Percentiles rank a stretch among this genome's conserved stretches.
Conservation (phyloP, 106 monocot genomes). For the Dendrobium huoshanense region DNA sequence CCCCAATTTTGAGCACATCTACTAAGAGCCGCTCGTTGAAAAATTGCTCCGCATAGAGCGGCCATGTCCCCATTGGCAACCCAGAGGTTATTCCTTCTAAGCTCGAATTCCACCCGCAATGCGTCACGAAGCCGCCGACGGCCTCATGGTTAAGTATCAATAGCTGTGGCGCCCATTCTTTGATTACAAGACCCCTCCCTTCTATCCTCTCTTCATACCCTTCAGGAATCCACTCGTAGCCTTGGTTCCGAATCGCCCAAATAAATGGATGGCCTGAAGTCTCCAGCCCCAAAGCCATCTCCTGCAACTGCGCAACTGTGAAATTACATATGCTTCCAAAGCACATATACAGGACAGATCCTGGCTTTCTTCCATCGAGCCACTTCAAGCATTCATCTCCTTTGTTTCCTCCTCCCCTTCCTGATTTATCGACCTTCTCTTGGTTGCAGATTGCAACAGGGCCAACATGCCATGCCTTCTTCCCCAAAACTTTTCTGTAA, state of each 20-base stretch:
- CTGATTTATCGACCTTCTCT: not conserved
- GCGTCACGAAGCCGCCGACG: slow-evolving; percentile 5
- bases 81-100: slow-evolving; percentile 10
- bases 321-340: slow-evolving; percentile 3
- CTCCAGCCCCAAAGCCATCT: slow-evolving; percentile 16
- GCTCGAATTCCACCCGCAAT: slow-evolving; percentile 19
- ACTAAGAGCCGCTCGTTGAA: slow-evolving; percentile 11
- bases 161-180: slow-evolving; percentile 16
- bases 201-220: slow-evolving; percentile 8
- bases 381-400: not conserved
- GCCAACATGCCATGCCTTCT: slow-evolving; percentile 4
- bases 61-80: slow-evolving; percentile 5
- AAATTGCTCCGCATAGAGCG: slow-evolving; percentile 11
- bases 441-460: not conserved
- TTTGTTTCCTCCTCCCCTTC: not conserved
- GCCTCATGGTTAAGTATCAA: slow-evolving; percentile 6
- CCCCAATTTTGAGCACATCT: slow-evolving; percentile 17
- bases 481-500: not conserved
- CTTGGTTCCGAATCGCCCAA: slow-evolving; percentile 3
- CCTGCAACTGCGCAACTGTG: not conserved
- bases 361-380: slow-evolving; percentile 4
- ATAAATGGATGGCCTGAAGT: slow-evolving; percentile 14
- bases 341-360: slow-evolving; percentile 17
- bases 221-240: not conserved
- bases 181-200: slow-evolving; percentile 4